These are phyloP conservation scores for Picea glauca DNA, from an alignment of 75 land plant species.

Conservation along the genomic window DNA sequence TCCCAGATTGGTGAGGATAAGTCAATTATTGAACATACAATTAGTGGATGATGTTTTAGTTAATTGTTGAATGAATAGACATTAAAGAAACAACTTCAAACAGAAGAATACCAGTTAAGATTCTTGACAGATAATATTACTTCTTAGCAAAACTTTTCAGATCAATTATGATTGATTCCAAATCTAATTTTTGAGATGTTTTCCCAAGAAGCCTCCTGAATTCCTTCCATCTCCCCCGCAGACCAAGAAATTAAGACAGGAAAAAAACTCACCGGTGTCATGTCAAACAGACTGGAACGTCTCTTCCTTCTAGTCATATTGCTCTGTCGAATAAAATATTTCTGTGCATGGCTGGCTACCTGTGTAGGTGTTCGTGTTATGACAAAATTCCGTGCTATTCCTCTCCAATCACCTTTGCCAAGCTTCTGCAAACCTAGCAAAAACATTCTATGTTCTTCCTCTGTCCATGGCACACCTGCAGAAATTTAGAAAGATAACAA, in stretches of 20 bases:
- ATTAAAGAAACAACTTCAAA: not conserved
- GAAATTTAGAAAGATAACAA: too few relatives aligned
- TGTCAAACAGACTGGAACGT: constrained; percentile 61
- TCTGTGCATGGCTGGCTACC: constrained; percentile 64
- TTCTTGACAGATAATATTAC: not conserved
- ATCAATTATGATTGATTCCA: not conserved
- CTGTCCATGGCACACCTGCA: constrained; percentile 63
- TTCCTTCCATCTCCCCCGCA: not conserved
- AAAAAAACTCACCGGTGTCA: constrained; percentile 21
- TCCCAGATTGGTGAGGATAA: not conserved
- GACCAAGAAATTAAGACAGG: not conserved
- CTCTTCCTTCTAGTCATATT: constrained; percentile 54
- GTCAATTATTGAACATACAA: not conserved
- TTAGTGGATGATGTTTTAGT: too few relatives aligned
- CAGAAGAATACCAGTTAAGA: not conserved
- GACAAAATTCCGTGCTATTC: constrained; percentile 56
- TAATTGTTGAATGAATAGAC: not conserved
- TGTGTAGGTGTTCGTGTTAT: constrained; percentile 58
- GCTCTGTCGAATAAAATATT: constrained; percentile 59
- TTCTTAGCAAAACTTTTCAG: not conserved
- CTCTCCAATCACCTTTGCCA: constrained; percentile 70
- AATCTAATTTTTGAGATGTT: too few relatives aligned
- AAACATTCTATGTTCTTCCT: constrained; percentile 59
- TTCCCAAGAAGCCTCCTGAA: not conserved
- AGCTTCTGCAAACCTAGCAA: constrained; percentile 54